A percentile compares a stretch with the other conserved stretches of the same genome.
Conservation (phyloP, 345 rosid species). For the Heritiera littoralis region DNA sequence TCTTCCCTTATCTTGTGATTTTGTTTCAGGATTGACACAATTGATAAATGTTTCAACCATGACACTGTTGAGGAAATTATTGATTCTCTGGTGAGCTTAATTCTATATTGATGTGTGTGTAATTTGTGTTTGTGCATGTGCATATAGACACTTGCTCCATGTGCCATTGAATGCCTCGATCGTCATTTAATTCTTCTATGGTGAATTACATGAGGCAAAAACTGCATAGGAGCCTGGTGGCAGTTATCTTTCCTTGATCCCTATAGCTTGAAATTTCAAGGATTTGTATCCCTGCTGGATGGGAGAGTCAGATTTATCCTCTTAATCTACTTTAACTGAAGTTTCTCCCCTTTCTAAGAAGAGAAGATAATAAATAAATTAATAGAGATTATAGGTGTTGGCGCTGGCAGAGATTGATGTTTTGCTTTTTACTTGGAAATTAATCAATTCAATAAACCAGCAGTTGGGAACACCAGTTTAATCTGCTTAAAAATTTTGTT, state of each 20-base stretch:
- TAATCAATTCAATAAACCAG: neutral
- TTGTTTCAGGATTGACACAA: conserved; percentile 63
- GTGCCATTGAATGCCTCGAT: neutral
- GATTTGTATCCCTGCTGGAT: neutral
- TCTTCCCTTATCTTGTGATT: conserved; percentile 4
- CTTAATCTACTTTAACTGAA: neutral
- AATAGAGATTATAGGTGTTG: neutral
- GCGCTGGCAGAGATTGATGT: neutral
- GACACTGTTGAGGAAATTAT: conserved; percentile 89
- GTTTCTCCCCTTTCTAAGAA: neutral
- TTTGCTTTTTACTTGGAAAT: neutral
- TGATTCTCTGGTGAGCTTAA: conserved; percentile 67
- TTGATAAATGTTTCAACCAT: conserved; percentile 81
- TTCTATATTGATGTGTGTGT: neutral
- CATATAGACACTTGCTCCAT: neutral
- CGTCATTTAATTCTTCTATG: neutral
- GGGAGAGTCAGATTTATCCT: neutral
- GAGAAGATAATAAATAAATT: neutral
- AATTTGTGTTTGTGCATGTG: conserved; percentile 2
- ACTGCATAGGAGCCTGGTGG: neutral
- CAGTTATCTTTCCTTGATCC: neutral
- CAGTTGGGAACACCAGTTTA: neutral
- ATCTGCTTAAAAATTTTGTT: neutral
- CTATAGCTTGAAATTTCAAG: neutral
- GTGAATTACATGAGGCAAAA: neutral